Evolutionary conservation across 768 basidiomycete genomes (phyloP).

Genomic region (Tulasnella sp.): DNA sequence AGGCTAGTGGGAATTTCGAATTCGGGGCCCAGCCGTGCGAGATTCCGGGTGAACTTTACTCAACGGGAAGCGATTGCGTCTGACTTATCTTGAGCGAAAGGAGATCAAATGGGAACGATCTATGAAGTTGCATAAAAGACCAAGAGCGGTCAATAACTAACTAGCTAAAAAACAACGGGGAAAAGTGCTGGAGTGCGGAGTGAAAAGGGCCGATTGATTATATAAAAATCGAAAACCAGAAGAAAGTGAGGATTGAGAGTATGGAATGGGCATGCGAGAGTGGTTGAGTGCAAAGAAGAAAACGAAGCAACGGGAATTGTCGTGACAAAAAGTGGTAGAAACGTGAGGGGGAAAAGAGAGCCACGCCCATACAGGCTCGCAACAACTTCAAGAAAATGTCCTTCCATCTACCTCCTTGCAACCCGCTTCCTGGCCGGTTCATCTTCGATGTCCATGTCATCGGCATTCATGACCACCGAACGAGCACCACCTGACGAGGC

Average conservation of each 20-base stretch:
- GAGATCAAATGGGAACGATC: background rate
- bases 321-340: background rate
- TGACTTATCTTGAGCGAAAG: background rate
- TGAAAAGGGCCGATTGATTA: background rate
- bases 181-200: background rate
- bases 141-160: background rate
- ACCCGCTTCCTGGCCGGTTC: slow-evolving; percentile 68
- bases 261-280: background rate
- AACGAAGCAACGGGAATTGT: background rate
- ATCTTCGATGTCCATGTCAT: slow-evolving; percentile 68
- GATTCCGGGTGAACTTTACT: background rate
- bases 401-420: slow-evolving; percentile 42
- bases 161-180: background rate
- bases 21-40: background rate
- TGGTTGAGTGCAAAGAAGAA: no score
- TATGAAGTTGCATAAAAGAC: background rate
- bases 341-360: background rate
- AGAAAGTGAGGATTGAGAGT: background rate
- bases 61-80: background rate
- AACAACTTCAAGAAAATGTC: background rate
- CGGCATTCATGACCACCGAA: slow-evolving; percentile 21
- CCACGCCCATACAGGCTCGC: background rate
- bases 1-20: background rate
- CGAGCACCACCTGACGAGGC: slow-evolving; percentile 32
- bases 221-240: background rate